Percentiles rank a stretch among this genome's conserved stretches.
Conservation (phyloP, 2,329 filamentous ascomycete species). For the Aspergillus luchuensis region DNA sequence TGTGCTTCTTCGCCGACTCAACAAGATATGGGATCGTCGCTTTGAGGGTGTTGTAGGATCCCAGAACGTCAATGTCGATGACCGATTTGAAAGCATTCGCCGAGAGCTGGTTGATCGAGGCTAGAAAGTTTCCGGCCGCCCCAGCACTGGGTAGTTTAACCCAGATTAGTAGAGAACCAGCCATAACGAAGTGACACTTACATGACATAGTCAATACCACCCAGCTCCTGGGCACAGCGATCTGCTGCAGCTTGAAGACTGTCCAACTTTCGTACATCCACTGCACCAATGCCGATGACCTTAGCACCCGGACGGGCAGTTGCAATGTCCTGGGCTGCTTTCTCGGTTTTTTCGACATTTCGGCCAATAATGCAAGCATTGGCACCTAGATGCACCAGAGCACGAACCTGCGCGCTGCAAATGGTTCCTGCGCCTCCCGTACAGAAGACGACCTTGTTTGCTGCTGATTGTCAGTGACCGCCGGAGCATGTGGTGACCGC, state of each 20-base stretch:
- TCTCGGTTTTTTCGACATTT: conserved; percentile 83
- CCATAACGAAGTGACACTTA: conserved; percentile 45
- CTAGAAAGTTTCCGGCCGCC: conserved; percentile 93
- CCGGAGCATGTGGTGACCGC: not conserved
- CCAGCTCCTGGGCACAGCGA: conserved; percentile 77
- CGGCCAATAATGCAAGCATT: conserved; percentile 93
- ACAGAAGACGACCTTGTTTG: conserved; percentile 87
- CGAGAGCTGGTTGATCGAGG: conserved; percentile 77
- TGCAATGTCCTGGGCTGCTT: conserved; percentile 77
- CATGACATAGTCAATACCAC: conserved; percentile 91
- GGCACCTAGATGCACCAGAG: conserved; percentile 85
- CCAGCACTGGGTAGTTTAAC: conserved; percentile 65
- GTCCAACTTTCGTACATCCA: conserved; percentile 72
- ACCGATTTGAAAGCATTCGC: conserved; percentile 92
- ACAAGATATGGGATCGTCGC: conserved; percentile 82
- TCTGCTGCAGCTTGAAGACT: conserved; percentile 73
- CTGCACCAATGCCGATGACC: conserved; percentile 78
- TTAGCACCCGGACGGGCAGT: conserved; percentile 75
- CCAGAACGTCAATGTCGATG: conserved; percentile 93
- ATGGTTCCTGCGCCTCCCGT: conserved; percentile 93
- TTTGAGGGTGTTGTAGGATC: conserved; percentile 93
- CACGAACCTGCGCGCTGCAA: conserved; percentile 89
- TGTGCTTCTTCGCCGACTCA: conserved; percentile 67
- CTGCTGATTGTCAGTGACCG: conserved; percentile 47
- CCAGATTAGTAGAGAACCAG: conserved; percentile 16